These are phyloP conservation scores for Talaromyces stipitatus DNA, from an alignment of 495 filamentous ascomycete genomes.

Conservation along the genomic window DNA sequence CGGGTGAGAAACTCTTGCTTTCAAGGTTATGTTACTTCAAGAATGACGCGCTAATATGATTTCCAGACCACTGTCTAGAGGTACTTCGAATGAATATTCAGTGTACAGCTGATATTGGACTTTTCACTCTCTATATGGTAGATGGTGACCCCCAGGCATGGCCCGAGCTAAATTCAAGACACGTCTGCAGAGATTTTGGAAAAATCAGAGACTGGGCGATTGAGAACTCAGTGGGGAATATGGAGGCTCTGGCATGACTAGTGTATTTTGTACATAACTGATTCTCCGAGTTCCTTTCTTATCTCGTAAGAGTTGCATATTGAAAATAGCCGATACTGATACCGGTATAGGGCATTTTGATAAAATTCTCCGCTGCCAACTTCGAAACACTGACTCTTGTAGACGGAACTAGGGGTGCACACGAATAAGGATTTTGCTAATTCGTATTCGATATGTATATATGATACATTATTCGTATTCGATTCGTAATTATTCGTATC, in stretches of 20 bases:
- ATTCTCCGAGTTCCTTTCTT: no score
- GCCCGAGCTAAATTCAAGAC: background rate
- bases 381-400: no score
- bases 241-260: background rate
- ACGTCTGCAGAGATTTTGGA: background rate
- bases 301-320: no score
- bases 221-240: slow-evolving; percentile 1
- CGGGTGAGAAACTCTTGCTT: background rate
- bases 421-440: no score
- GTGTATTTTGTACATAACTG: background rate
- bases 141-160: background rate
- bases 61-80: slow-evolving; percentile 2
- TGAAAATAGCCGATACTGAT: no score
- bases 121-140: slow-evolving; percentile 3
- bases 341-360: no score
- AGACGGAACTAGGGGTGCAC: no score
- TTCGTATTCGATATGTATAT: no score
- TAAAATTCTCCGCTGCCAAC: no score
- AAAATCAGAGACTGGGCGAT: slow-evolving; percentile 1
- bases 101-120: slow-evolving; percentile 1
- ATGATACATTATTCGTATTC: no score
- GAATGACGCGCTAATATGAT: background rate
- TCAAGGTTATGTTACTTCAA: background rate
- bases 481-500: no score
- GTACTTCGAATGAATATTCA: slow-evolving; percentile 3